Base-by-base conservation (phyloP, 768 basidiomycete genomes). In the Lepiota brunneoincarnata region DNA sequence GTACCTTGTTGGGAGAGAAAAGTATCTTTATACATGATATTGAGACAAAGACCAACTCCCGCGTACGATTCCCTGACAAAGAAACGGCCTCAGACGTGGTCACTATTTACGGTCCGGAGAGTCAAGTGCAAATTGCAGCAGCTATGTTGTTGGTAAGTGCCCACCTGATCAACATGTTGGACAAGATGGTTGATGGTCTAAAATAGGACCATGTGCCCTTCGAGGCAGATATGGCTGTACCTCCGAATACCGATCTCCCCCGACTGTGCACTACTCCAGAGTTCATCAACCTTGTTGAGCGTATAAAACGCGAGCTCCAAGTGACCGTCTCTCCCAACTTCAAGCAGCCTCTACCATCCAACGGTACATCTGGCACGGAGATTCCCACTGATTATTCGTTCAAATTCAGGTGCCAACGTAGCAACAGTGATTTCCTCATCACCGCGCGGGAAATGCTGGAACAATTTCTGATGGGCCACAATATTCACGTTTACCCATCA, bases 11-110 rank as follows among this genome's bases (percentile, higher is more conserved):
- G 20, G 95, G 96, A 54, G 96, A 99, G 73, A 98, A 97, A 75
- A 85, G 83, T 62, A 96, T 98, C 60, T 97, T 98, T 70, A 93
- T 98, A 50, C 93, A 86, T 63, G 95, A 99, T 67, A 98, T 98
- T 62, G 95, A 98, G 72, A 80, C 81, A 39, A 98, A 98, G 78
- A 98, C 95, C 10, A 97, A 96, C 65, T 97, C 92, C 34, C 83
- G 82, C 34, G 89, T 99, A 53, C 80, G 87, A 41, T 95, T 96
- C 78, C 93, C 93, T 6, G 91, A 92, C 72, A 94, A 94, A 69
- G 93, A 94, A 70, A 84, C 82, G 1, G 93, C 93, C n/a, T 90
- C 91, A 51, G 96, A 99, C 66, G 80, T 94, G 15, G 91, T 98
- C 39, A 88, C 84, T n/a, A 92, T 98, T 61, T 98, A 93, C 67